Conservation (phyloP, 345 rosid genomes). For the Arabidopsis suecica region DNA sequence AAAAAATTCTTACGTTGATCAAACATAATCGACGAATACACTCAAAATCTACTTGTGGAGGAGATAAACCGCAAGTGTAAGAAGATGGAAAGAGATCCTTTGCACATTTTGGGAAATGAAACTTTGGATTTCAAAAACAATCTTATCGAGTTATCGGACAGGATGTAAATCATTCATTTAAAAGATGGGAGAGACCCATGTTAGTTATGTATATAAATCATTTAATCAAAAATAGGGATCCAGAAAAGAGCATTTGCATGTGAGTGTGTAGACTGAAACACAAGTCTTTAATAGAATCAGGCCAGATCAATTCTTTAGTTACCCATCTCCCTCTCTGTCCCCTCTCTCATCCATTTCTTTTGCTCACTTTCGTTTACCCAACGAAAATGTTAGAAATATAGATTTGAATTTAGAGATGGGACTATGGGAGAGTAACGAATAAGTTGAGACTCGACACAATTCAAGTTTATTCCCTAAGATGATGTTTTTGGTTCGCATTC, state of each 20-base stretch:
- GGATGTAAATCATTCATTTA: constrained; percentile 2
- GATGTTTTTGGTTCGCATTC: background rate
- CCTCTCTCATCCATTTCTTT: constrained; percentile 13
- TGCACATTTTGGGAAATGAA: constrained; percentile 5
- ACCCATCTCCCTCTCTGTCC: constrained; percentile 34
- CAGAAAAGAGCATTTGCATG: constrained; percentile 35
- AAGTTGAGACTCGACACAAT: background rate
- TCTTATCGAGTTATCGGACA: background rate
- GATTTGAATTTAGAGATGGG: background rate
- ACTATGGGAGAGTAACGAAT: background rate
- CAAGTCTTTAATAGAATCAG: constrained; percentile 35
- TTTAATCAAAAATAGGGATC: background rate
- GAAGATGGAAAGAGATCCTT: background rate
- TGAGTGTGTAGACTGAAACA: constrained; percentile 37
- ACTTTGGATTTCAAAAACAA: background rate
- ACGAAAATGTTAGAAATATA: background rate
- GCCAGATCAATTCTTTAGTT: constrained; percentile 33
- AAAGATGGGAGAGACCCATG: constrained; percentile 35
- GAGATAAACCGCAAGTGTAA: background rate
- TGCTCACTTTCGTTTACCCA: background rate
- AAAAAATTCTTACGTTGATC: background rate
- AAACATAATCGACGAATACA: background rate
- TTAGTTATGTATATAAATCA: background rate
- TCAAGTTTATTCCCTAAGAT: background rate
- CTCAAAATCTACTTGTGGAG: background rate